A percentile compares a stretch with the other conserved stretches of the same genome.
These are phyloP conservation scores for Plantago coronopus DNA, from an alignment of 305 asterid genomes.

Conservation along the genomic window DNA sequence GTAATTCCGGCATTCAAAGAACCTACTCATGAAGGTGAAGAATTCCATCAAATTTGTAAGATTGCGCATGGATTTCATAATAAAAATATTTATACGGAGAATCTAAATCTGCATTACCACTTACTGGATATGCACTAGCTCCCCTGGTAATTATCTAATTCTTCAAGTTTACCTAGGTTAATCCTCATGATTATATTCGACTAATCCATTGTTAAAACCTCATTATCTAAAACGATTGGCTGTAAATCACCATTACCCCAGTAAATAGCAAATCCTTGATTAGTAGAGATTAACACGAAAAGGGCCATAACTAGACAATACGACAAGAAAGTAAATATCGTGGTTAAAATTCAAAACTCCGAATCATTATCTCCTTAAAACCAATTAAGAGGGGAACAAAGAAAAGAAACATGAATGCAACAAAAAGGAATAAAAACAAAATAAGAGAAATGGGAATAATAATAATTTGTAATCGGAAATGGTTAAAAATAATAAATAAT, in stretches of 20 bases:
- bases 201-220: conserved; percentile 6
- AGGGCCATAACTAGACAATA: conserved; percentile 11
- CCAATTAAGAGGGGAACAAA: conserved; percentile 12
- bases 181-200: conserved; percentile 13
- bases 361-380: conserved; percentile 11
- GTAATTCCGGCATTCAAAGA: conserved; percentile 19
- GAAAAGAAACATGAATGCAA: conserved; percentile 11
- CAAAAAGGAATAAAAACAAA: conserved; percentile 9
- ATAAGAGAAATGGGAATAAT: conserved; percentile 19
- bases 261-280: conserved; percentile 17
- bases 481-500: neutral
- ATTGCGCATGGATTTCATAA: conserved; percentile 15
- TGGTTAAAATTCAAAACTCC: neutral
- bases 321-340: neutral
- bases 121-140: conserved; percentile 23
- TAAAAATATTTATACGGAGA: conserved; percentile 2
- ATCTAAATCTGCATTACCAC: neutral
- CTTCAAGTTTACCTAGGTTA: conserved; percentile 12
- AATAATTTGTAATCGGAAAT: conserved; percentile 16
- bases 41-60: conserved; percentile 11
- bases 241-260: conserved; percentile 1
- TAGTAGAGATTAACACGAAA: neutral
- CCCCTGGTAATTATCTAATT: conserved; percentile 13
- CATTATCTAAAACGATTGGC: conserved; percentile 29
- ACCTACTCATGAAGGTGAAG: conserved; percentile 31